Evolutionary conservation across 257 asterid species (phyloP), one percentile per base, ranked within the genome.

Genomic region (Fraxinus anomala): DNA sequence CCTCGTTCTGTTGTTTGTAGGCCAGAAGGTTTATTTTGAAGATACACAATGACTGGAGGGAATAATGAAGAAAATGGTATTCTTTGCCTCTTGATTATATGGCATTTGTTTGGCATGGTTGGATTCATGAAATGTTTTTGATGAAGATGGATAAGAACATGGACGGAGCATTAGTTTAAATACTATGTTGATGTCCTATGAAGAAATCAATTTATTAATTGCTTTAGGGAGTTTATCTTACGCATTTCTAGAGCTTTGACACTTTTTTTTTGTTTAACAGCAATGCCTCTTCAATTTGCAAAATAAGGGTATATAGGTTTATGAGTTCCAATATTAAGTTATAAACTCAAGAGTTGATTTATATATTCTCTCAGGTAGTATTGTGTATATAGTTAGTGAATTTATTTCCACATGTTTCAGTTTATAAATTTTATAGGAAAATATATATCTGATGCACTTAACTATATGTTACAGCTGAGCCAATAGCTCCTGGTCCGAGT

Each of bases 11-110:
- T 71, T 82, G 70, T 13, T 77, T 7, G 79, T 75, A 83, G 89
- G 87, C 75, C 23, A 31, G 87, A 77, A 74, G 34, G 61, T 81
- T 79, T n/a, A 54, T 54, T 40, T 82, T 76, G 87, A 81, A 85
- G 85, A 77, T 83, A 42, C 63, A 79, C 36, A 44, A 89, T 91
- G 96, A 79, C 91, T 1, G 91, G 85, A 68, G 88, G 85, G 86
- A 91, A 91, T 89, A 85, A 85, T 68, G 77, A 72, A 16, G 88
- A 86, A 75, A 87, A 88, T 70, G 24, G 96, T 91, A 89, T 78
- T 74, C 79, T 75, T 34, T 77, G 51, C 23, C 59, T 40, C 2
- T n/a, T 77, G 5, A 4, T 19, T 54, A 37, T 74, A 47, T 69
- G 3, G 69, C 69, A 63, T 26, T 63, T 26, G 69, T 10, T 63